Evolutionary conservation across 2,329 filamentous ascomycete species (phyloP), one percentile per base, ranked within the genome.

Genomic region (Pyricularia grisea): DNA sequence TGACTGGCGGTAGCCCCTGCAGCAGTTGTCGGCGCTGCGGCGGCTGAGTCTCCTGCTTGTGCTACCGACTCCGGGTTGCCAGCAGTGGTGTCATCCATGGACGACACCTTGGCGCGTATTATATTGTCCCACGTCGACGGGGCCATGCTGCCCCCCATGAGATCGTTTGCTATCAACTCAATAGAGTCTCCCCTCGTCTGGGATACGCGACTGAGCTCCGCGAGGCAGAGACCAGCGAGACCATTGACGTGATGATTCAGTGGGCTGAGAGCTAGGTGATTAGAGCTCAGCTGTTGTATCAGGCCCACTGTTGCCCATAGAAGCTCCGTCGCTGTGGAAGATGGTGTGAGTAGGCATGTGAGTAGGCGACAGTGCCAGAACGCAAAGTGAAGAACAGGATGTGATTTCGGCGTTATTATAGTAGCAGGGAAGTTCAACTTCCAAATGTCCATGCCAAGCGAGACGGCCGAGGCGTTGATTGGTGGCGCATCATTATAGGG

Each of bases 291-390:
- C 67, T 91, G 81, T n/a, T 80, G 81, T 58, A 85, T 82, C 5
- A 88, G 82, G 73, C 88, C 84, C 70, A 83, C 82, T 30, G 87
- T 86, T 6, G 88, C 84, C 76, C 85, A 87, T 25, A 91, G 78
- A 20, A 89, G 81, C 70, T 90, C 85, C 1, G 81, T 78, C 0
- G 86, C 81, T 60, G 85, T 84, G 0, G 84, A 81, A 12, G 82
- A 82, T 1, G 86, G 83, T 55, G 84, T 85, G 68, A 89, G 80
- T 2, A 91, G 82, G 67, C 88, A 87, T 11, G 87, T 82, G 23
- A 92, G 80, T 10, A 92, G 81, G 71, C 88, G 87, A 72, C 87
- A 84, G 76, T 92, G 89, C 85, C 90, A 91, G 77, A 91, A 92
- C 23, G 85, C 85, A 28, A 92, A 81, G 72, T 90, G 87, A 2